Percentiles rank a stretch among this genome's conserved stretches.
phyloP scores from a whole-genome alignment of 345 rosid genomes.

The Kandelia obovata region DNA sequence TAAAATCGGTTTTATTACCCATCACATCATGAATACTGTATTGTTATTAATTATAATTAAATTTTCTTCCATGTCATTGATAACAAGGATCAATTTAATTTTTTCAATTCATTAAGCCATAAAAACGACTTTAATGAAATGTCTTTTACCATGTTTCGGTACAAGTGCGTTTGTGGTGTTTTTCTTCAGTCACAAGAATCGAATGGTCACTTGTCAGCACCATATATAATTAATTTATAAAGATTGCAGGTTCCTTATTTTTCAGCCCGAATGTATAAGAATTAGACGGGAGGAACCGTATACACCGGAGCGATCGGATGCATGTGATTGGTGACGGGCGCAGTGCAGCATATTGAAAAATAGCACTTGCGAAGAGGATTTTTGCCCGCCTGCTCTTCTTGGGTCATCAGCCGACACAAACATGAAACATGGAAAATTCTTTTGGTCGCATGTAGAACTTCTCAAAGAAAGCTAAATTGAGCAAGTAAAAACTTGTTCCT shows the following conservation, averaged over 20 bases:
- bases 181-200: conserved; percentile 1
- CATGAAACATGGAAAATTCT: neutral
- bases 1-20: no score
- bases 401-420: conserved; percentile 1
- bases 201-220: neutral
- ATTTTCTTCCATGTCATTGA: no score
- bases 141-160: neutral
- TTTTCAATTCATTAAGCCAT: neutral
- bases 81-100: neutral
- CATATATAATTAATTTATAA: neutral
- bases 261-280: neutral
- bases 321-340: conserved; percentile 8
- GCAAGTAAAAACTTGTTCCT: neutral
- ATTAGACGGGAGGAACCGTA: no score
- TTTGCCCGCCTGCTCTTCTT: neutral
- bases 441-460: conserved; percentile 3
- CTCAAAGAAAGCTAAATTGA: conserved; percentile 12
- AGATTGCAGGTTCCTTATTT: no score
- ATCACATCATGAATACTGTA: no score
- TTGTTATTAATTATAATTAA: no score
- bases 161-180: conserved; percentile 1
- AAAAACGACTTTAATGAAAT: neutral
- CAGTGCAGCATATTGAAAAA: neutral
- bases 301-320: neutral
- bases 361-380: neutral